A percentile compares a stretch with the other conserved stretches of the same genome.
phyloP scores from a whole-genome alignment of 495 filamentous ascomycete species.

The Talaromyces stipitatus region DNA sequence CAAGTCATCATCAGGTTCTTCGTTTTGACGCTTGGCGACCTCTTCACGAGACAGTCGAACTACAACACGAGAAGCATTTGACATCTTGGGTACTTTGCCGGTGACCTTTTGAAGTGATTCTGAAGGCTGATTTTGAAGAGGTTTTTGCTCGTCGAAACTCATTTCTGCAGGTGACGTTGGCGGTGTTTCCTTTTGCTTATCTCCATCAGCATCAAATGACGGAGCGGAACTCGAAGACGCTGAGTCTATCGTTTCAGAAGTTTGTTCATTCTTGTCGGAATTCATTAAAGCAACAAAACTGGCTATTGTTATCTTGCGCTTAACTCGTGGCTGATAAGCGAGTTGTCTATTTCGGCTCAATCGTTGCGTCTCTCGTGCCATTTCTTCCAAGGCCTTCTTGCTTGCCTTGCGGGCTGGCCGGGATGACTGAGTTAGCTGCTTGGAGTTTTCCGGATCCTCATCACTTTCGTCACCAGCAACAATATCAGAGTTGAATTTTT shows the following conservation, averaged over 20 bases:
- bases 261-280: constrained; percentile 25
- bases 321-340: constrained; percentile 80
- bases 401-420: constrained; percentile 78
- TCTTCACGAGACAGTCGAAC: constrained; percentile 31
- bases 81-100: constrained; percentile 15
- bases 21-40: constrained; percentile 31
- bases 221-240: constrained; percentile 33
- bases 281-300: constrained; percentile 86
- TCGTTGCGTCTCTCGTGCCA: constrained; percentile 86
- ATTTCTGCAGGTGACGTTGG: constrained; percentile 40
- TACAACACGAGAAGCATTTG: constrained; percentile 25
- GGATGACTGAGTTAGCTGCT: constrained; percentile 54
- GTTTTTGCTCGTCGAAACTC: constrained; percentile 9
- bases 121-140: background rate
- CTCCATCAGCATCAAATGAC: constrained; percentile 42
- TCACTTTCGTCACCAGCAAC: constrained; percentile 33
- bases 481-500: constrained; percentile 30
- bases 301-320: constrained; percentile 84
- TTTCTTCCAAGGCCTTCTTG: constrained; percentile 95
- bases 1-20: constrained; percentile 61
- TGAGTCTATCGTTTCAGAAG: constrained; percentile 11
- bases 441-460: constrained; percentile 49
- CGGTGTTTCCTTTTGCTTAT: constrained; percentile 36
- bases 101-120: constrained; percentile 4
- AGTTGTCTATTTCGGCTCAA: constrained; percentile 85